phyloP scores from a whole-genome alignment of 2,329 filamentous ascomycete species.

The Exophiala spinifera region DNA sequence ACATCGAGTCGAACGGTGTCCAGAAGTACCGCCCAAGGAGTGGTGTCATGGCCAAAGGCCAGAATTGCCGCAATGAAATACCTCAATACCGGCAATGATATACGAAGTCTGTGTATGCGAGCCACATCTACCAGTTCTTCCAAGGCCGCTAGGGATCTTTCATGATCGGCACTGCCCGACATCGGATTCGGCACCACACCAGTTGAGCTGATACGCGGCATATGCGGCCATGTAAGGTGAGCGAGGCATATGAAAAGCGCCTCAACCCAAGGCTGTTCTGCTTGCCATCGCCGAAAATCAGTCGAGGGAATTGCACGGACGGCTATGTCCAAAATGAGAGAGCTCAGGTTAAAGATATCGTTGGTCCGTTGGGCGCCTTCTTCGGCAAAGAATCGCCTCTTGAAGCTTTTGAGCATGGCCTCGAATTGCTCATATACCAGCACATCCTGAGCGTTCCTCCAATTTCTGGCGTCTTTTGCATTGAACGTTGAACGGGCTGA shows the following conservation, averaged over 20 bases:
- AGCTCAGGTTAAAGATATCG: not conserved
- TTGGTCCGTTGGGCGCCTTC: not conserved
- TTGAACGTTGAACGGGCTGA: slow-evolving; percentile 31
- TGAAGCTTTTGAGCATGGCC: slow-evolving; percentile 12
- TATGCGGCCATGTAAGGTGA: slow-evolving; percentile 36
- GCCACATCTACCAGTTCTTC: slow-evolving; percentile 40
- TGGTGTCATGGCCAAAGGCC: slow-evolving; percentile 30
- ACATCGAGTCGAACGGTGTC: slow-evolving; percentile 41
- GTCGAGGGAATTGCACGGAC: slow-evolving; percentile 42
- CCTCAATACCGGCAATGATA: slow-evolving; percentile 41
- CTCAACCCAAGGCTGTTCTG: slow-evolving; percentile 51
- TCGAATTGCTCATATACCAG: slow-evolving; percentile 18
- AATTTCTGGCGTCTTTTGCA: slow-evolving; percentile 21
- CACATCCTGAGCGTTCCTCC: slow-evolving; percentile 13
- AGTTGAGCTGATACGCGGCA: slow-evolving; percentile 23
- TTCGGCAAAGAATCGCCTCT: not conserved
- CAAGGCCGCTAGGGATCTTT: slow-evolving; percentile 35
- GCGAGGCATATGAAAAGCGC: slow-evolving; percentile 45
- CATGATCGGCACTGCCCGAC: slow-evolving; percentile 24
- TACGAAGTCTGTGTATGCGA: slow-evolving; percentile 37
- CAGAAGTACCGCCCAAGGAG: slow-evolving; percentile 41
- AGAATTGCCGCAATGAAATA: slow-evolving; percentile 43
- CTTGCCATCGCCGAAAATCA: slow-evolving; percentile 41
- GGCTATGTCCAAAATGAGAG: slow-evolving; percentile 34
- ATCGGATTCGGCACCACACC: slow-evolving; percentile 16